Evolutionary conservation across 306 rosid genomes (phyloP), one percentile per base, ranked within the genome.

Genomic region (Alnus rubra): DNA sequence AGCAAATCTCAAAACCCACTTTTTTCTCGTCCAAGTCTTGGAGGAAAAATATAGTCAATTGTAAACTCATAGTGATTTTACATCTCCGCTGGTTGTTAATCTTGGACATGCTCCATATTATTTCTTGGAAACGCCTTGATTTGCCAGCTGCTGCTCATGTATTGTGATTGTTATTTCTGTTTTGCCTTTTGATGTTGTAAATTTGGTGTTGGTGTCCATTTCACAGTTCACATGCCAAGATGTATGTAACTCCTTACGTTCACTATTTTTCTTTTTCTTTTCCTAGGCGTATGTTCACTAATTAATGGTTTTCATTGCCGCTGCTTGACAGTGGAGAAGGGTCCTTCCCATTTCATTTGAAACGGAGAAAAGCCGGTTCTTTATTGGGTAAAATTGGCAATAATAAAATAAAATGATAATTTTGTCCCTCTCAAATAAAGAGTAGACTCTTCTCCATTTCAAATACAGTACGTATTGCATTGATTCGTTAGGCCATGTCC

Each of bases 101-200:
- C 72, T 18, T 18, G 51, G 72, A 16, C 72, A 67, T 39, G 18
- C 51, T 67, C 72, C 72, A 39, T 16, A 67, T 67, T 67, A 67
- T 42, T 42, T 67, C 50, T n/a, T 67, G 72, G 72, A 67, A n/a
- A 19, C 72, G 72, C 72, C 72, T 67, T 42, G 72, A 42, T 67
- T 39, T 67, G 51, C 50, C 72, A 67, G 72, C 72, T 42, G 72
- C 51, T 42, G 69, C 45, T 15, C 44, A 33, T 63, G 45, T 33
- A 31, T 13, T 63, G 69, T 63, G 45, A 16, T 44, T 67, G 33
- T 5, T 14, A 9, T 42, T 33, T 67, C 50, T 39, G 23, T 67
- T 39, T 39, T 67, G 49, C 5, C 4, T 7, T 35, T 1, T 55
- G 60, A 2, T n/a, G 62, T 64, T 6, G 48, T 64, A 15, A 35